Evolutionary conservation across 129 eudicot genomes (phyloP).

Genomic region (Tagetes patula): DNA sequence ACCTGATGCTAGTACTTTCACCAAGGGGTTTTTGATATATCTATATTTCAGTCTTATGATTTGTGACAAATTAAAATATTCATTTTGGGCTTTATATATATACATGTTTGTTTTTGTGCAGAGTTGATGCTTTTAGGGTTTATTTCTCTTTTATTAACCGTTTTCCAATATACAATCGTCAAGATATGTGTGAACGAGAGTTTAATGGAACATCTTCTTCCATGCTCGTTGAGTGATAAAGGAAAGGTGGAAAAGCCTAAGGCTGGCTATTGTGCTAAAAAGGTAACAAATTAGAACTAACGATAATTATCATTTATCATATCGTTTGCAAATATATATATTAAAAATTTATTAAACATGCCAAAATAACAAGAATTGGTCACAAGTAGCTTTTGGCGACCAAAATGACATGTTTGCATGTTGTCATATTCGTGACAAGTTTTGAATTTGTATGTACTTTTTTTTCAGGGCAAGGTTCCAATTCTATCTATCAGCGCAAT

Average conservation of each 20-base stretch:
- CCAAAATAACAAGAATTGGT: neutral
- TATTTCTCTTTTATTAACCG: constrained; percentile 68
- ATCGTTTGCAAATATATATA: too few relatives aligned
- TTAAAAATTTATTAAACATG: neutral
- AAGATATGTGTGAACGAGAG: constrained; percentile 52
- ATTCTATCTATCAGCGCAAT: constrained; percentile 55
- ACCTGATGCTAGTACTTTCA: too few relatives aligned
- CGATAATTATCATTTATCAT: neutral
- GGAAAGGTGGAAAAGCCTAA: constrained; percentile 8
- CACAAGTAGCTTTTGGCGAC: too few relatives aligned
- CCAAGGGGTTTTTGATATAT: too few relatives aligned
- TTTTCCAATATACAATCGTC: constrained; percentile 46
- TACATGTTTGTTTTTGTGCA: constrained; percentile 26
- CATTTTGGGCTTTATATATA: too few relatives aligned
- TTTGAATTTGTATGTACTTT: neutral
- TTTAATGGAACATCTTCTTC: constrained; percentile 42
- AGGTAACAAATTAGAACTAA: constrained; percentile 35
- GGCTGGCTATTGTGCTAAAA: constrained; percentile 37
- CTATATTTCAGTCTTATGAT: too few relatives aligned
- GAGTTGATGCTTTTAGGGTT: constrained; percentile 84
- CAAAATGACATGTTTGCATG: too few relatives aligned
- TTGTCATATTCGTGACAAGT: too few relatives aligned
- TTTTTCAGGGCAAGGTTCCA: constrained; percentile 56
- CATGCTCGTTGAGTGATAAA: constrained; percentile 41
- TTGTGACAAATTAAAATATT: too few relatives aligned